Percentiles rank a stretch among this genome's conserved stretches.
These are phyloP conservation scores for Leishmania lainsoni DNA, from an alignment of 208 protist genomes.

Conservation along the genomic window DNA sequence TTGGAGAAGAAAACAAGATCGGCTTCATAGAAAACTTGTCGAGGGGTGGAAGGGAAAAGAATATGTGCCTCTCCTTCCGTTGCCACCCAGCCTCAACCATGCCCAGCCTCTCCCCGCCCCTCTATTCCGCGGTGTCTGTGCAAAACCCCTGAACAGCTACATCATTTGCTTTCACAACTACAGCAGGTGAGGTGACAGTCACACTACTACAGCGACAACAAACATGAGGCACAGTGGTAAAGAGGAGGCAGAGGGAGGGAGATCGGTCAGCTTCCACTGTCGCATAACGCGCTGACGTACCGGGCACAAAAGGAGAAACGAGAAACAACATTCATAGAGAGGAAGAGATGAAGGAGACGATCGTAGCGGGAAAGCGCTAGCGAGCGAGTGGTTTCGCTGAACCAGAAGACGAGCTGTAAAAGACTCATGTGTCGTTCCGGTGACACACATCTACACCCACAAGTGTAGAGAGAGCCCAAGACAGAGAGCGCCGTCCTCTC, in stretches of 20 bases:
- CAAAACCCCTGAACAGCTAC: background rate
- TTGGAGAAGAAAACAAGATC: background rate
- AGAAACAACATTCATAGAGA: background rate
- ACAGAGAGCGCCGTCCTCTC: background rate
- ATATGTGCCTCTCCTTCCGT: background rate
- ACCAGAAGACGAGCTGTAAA: background rate
- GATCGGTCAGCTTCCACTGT: background rate
- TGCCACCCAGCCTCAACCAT: background rate
- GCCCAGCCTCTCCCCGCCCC: background rate
- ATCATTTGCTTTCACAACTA: background rate
- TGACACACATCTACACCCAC: background rate
- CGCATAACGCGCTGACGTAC: background rate
- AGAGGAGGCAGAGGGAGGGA: background rate
- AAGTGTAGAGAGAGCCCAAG: background rate
- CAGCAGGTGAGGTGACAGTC: background rate
- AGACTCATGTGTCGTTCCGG: background rate
- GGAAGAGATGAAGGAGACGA: background rate
- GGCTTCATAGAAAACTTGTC: background rate
- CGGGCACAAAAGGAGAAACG: background rate
- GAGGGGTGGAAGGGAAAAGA: background rate
- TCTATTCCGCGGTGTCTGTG: background rate
- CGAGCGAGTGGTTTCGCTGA: background rate
- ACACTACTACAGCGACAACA: background rate
- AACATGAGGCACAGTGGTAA: background rate
- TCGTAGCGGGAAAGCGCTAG: background rate